Conservation (phyloP, 2,329 filamentous ascomycete species). For the Pyricularia sp. region DNA sequence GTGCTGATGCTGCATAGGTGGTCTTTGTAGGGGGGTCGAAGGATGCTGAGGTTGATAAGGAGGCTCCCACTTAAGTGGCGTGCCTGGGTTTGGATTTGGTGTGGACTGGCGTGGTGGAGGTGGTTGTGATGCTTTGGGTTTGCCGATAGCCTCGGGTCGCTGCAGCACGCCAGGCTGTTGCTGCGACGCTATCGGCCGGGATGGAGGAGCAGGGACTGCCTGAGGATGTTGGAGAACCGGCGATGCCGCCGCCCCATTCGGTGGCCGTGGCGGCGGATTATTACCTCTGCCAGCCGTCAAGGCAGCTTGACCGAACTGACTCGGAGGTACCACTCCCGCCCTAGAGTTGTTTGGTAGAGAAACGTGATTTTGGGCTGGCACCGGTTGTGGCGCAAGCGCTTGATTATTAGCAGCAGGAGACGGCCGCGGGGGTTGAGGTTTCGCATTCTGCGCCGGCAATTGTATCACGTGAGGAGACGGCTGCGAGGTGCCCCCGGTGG, state of each 20-base stretch:
- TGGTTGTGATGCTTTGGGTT: constrained; percentile 16
- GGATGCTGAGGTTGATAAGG: constrained; percentile 24
- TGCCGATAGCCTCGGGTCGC: constrained; percentile 18
- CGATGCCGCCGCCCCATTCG: constrained; percentile 7
- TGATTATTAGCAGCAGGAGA: neutral
- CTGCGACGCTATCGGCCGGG: constrained; percentile 13
- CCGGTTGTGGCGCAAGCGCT: neutral
- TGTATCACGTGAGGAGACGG: neutral
- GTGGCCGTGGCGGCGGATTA: constrained; percentile 2
- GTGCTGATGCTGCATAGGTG: constrained; percentile 4
- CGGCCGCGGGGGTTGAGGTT: neutral
- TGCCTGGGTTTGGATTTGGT: constrained; percentile 16
- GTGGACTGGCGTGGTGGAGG: constrained; percentile 7
- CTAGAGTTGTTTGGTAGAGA: neutral
- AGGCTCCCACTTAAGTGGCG: constrained; percentile 27
- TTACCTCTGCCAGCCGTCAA: constrained; percentile 3
- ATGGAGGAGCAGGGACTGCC: constrained; percentile 16
- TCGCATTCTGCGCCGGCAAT: neutral
- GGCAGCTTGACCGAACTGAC: constrained; percentile 1
- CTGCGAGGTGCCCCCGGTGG: neutral
- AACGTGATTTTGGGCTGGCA: neutral
- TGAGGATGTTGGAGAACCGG: constrained; percentile 24
- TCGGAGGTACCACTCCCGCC: neutral
- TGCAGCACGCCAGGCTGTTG: constrained; percentile 17
- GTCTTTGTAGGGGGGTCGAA: constrained; percentile 8